Percentiles rank a stretch among this genome's conserved stretches.
Conservation (phyloP, 2,329 filamentous ascomycete genomes). For the Furcasterigmium sp. region DNA sequence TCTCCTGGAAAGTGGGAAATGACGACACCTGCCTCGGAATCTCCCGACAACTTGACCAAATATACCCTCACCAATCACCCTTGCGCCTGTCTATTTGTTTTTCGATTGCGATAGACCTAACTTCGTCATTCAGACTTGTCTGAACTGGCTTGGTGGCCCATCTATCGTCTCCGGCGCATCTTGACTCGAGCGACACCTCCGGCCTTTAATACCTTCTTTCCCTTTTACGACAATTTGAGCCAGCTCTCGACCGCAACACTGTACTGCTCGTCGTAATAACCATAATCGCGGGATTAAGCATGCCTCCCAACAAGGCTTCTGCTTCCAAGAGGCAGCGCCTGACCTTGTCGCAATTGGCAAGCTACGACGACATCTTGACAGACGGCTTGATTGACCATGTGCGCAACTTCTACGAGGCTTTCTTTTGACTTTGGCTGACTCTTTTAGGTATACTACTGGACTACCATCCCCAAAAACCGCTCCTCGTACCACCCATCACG, state of each 20-base stretch:
- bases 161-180: not conserved
- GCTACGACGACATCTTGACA: conserved; percentile 93
- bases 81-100: not conserved
- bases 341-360: conserved; percentile 80
- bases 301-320: conserved; percentile 30
- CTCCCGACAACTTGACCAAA: not conserved
- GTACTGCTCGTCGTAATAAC: too few relatives aligned
- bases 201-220: too few relatives aligned
- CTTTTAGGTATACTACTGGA: conserved; percentile 87
- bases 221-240: too few relatives aligned
- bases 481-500: conserved; percentile 80
- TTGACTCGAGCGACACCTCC: not conserved
- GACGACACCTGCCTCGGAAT: not conserved
- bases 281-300: conserved; percentile 9
- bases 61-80: not conserved
- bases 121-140: not conserved
- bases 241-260: too few relatives aligned
- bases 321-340: conserved; percentile 62
- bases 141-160: not conserved
- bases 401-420: conserved; percentile 32
- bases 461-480: conserved; percentile 89
- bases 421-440: conserved; percentile 10
- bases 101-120: not conserved
- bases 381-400: conserved; percentile 95
- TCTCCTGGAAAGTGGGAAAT: too few relatives aligned